Evolutionary conservation across 1,284 basidiomycete genomes (phyloP), one percentile per base, ranked within the genome.

Genomic region (Boletus albobrunnescens): DNA sequence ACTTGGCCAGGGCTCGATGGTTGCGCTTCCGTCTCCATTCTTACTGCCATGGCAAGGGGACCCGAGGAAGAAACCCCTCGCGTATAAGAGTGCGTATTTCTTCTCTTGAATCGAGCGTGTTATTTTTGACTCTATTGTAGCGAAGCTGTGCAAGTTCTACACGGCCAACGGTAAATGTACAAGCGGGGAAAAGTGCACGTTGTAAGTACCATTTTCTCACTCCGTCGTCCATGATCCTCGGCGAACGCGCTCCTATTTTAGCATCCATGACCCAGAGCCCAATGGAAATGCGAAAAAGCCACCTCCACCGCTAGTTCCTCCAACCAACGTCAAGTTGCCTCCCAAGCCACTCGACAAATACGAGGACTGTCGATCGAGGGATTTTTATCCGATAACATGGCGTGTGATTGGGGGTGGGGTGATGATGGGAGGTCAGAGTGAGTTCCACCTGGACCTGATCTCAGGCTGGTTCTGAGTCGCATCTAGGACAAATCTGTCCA

Each of bases 141-240:
- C 82, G 1, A 85, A 86, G 54, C 79, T 78, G 12, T 87, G 84
- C 63, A 78, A 74, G 57, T 85, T 78, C 62, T 84, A 72, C 56
- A 64, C 65, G 26, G 58, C 62, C 5, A 71, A 70, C 24, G 73
- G 72, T 6, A 65, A 63, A 16, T 87, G 84, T 57, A 72, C 79
- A 4, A 81, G 77, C 56, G 83, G 82, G 12, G 72, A 73, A 47
- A 68, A 68, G 17, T 88, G 85, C 58, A 85, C 80, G 30, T 88
- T 86, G 85, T 87, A 48, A 64, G 83, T 63, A 23, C 20, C 30
- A 19, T 40, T 26, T 36, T 27, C 13, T n/a, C n/a, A n/a, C n/a
- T n/a, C n/a, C n/a, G n/a, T 12, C 8, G 33, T 9, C 31, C 14
- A 13, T 27, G 30, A 17, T 41, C 31, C 47, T 37, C 28, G 32